Conservation (phyloP, 2,329 filamentous ascomycete genomes). For the Grosmannia huntii region DNA sequence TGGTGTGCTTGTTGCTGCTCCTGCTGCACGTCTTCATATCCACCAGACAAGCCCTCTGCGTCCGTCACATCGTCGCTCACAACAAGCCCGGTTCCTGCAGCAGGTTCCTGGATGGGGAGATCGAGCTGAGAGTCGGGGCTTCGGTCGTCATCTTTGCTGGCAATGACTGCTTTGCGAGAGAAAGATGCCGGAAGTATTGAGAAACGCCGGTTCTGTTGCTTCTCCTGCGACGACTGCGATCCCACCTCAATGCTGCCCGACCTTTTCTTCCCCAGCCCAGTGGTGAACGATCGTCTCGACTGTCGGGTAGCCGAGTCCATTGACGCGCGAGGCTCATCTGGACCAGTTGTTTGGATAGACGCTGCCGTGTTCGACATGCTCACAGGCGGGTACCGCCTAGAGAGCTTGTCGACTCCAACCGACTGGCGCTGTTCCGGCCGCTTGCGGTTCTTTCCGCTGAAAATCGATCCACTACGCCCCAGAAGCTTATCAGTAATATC, state of each 20-base stretch:
- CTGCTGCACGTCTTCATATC: conserved; percentile 13
- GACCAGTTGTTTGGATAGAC: not conserved
- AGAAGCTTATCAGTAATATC: conserved; percentile 76
- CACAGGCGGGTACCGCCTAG: conserved; percentile 71
- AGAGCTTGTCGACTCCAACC: conserved; percentile 29
- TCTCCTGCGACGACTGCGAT: conserved; percentile 44
- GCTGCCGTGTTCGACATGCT: conserved; percentile 56
- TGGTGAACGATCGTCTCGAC: conserved; percentile 56
- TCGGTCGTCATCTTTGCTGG: conserved; percentile 38
- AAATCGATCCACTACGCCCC: conserved; percentile 70
- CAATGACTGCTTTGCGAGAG: conserved; percentile 50
- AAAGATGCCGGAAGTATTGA: conserved; percentile 55
- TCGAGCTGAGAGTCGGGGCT: conserved; percentile 37
- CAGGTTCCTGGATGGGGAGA: conserved; percentile 37
- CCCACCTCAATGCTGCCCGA: conserved; percentile 49
- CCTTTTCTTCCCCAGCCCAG: conserved; percentile 56
- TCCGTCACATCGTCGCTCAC: not conserved
- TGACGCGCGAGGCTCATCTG: conserved; percentile 40
- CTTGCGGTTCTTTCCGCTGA: conserved; percentile 49
- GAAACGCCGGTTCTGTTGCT: conserved; percentile 46
- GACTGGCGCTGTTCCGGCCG: conserved; percentile 27
- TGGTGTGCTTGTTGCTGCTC: not conserved
- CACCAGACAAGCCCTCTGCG: conserved; percentile 15
- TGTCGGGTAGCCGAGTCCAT: conserved; percentile 47
- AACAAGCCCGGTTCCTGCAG: not conserved